Conservation (phyloP, 2,329 filamentous ascomycete species). For the Chrysoporthe austroafricana region DNA sequence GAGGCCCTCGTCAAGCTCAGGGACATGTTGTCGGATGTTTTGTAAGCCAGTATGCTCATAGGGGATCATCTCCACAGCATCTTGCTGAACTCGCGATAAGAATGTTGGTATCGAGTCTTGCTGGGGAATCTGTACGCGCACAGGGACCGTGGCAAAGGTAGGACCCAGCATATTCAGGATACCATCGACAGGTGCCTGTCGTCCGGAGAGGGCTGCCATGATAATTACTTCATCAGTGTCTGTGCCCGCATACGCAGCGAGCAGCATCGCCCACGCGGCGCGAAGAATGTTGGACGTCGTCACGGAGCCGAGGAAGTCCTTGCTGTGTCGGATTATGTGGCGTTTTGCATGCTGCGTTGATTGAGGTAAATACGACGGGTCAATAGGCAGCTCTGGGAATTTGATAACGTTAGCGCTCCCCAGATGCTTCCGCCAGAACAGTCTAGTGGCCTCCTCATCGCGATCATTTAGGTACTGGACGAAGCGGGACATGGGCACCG, state of each 20-base stretch:
- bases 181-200: constrained; percentile 20
- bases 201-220: constrained; percentile 12
- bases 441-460: constrained; percentile 42
- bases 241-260: neutral
- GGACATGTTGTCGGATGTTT: constrained; percentile 60
- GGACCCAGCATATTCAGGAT: constrained; percentile 18
- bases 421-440: constrained; percentile 50
- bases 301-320: neutral
- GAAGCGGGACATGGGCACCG: neutral
- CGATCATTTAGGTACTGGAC: constrained; percentile 49
- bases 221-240: constrained; percentile 9
- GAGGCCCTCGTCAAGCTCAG: constrained; percentile 43
- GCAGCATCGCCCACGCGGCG: neutral
- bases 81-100: constrained; percentile 59
- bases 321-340: neutral
- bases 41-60: constrained; percentile 68
- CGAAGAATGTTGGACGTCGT: neutral
- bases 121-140: constrained; percentile 52
- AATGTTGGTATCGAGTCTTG: constrained; percentile 42
- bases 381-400: neutral
- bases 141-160: constrained; percentile 62
- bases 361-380: neutral
- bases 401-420: neutral
- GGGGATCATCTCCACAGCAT: constrained; percentile 59
- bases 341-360: neutral